Evolutionary conservation across 768 basidiomycete species (phyloP), one percentile per base, ranked within the genome.

Genomic region (Nevesoporus exiguus): DNA sequence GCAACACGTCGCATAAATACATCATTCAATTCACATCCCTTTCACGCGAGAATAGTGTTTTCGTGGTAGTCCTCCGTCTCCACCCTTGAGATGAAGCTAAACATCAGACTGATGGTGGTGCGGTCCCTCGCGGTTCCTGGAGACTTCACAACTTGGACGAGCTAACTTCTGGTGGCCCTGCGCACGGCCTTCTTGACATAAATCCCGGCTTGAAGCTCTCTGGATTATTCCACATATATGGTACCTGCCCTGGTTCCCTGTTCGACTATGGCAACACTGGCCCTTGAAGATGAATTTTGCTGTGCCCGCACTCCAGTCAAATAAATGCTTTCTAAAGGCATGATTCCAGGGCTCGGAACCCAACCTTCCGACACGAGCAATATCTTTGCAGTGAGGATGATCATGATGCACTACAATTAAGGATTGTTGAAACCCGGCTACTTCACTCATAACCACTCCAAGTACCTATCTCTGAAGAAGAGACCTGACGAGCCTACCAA

Each of bases 171-270:
- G 91, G 93, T 21, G 97, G 97, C 41, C 86, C 85, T 39, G 77
- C 88, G 66, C 88, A 84, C 63, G 84, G 84, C 36, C 76, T 99
- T 40, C 76, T 93, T 51, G 71, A 74, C 47, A 69, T 73, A 57
- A 96, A 98, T 73, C 66, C 83, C 19, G 81, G 82, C 66, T 86
- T 84, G 69, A 76, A 75, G 59, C 71, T 80, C 45, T 93, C 93
- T 1, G 90, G 89, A 10, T 67, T 83, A 40, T 99, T 80, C 82
- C 97, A 98, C 76, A 96, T 98, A 84, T 87, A 88, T 66, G 83
- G 80, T 29, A 79, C 76, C 40, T 95, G 95, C 25, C 78, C 90
- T 49, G 93, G 90, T n/a, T 87, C 88, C 25, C 72, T 91, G 46
- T 94, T 93, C 78, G 78, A 89, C 64, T 78, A 76, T 39, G 75